phyloP scores from a whole-genome alignment of 352 stramenopile genomes.

The Globisporangium echinulatum region DNA sequence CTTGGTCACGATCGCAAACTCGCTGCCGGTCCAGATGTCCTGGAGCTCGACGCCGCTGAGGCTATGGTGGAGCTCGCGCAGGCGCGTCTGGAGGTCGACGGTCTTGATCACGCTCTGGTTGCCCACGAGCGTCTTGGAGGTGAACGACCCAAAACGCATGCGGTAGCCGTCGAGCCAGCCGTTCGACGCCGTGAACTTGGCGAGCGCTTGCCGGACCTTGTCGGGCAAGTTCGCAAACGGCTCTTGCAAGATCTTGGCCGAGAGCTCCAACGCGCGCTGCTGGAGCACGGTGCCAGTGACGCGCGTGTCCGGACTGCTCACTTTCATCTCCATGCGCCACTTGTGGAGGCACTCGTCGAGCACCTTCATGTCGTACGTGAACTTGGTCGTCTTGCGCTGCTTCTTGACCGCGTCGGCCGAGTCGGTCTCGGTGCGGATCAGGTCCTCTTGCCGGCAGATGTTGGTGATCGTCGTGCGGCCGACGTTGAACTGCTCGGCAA shows the following conservation, averaged over 20 bases:
- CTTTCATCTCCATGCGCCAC: constrained; percentile 82
- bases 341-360: constrained; percentile 84
- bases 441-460: constrained; percentile 76
- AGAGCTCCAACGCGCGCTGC: constrained; percentile 80
- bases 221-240: constrained; percentile 62
- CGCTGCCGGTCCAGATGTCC: constrained; percentile 74
- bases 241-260: constrained; percentile 68
- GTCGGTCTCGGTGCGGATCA: constrained; percentile 82
- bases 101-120: constrained; percentile 73
- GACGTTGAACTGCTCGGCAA: constrained; percentile 77
- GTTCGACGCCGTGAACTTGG: constrained; percentile 78
- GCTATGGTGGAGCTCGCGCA: constrained; percentile 75
- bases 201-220: constrained; percentile 62
- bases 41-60: constrained; percentile 51
- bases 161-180: constrained; percentile 83
- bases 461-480: constrained; percentile 83
- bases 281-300: constrained; percentile 76
- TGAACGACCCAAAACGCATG: constrained; percentile 79
- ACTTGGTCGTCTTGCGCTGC: constrained; percentile 83
- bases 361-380: constrained; percentile 74
- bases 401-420: constrained; percentile 82
- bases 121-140: constrained; percentile 53
- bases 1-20: constrained; percentile 72
- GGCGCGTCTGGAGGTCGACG: constrained; percentile 78
- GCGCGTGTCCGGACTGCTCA: constrained; percentile 71